Conservation (phyloP, 1,284 basidiomycete genomes). For the Austroboletus novae-zelandiae region DNA sequence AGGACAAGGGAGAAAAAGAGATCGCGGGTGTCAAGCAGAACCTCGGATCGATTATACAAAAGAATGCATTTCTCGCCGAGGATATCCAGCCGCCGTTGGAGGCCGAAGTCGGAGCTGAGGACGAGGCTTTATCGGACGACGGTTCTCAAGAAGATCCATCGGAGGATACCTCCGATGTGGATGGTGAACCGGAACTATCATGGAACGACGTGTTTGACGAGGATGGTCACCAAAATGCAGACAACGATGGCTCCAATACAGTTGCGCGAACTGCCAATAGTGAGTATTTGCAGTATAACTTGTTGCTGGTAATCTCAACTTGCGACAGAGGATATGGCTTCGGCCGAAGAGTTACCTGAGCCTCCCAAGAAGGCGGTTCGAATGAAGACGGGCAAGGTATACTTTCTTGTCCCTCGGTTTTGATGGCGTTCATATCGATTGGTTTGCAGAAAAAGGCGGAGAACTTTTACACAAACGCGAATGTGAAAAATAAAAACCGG, state of each 20-base stretch:
- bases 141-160: constrained; percentile 31
- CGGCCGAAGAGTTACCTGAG: constrained; percentile 36
- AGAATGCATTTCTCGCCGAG: constrained; percentile 78
- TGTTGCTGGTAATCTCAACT: constrained; percentile 2
- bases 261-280: constrained; percentile 27
- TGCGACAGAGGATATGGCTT: constrained; percentile 24
- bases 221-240: constrained; percentile 20
- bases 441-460: constrained; percentile 70
- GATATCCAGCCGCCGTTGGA: constrained; percentile 66
- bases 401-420: constrained; percentile 8
- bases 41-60: constrained; percentile 75
- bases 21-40: constrained; percentile 70
- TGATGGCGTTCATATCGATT: constrained; percentile 13
- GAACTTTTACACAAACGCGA: constrained; percentile 88
- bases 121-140: constrained; percentile 25
- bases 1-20: constrained; percentile 32
- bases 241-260: constrained; percentile 31
- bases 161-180: constrained; percentile 34
- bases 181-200: constrained; percentile 47
- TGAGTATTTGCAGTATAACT: constrained; percentile 2
- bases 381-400: constrained; percentile 87
- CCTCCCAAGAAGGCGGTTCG: constrained; percentile 60
- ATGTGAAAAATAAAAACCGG: constrained; percentile 88
- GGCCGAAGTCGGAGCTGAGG: constrained; percentile 38
- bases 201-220: constrained; percentile 71